Conservation (phyloP, 2,329 filamentous ascomycete species). For the Aspergillus sp. region DNA sequence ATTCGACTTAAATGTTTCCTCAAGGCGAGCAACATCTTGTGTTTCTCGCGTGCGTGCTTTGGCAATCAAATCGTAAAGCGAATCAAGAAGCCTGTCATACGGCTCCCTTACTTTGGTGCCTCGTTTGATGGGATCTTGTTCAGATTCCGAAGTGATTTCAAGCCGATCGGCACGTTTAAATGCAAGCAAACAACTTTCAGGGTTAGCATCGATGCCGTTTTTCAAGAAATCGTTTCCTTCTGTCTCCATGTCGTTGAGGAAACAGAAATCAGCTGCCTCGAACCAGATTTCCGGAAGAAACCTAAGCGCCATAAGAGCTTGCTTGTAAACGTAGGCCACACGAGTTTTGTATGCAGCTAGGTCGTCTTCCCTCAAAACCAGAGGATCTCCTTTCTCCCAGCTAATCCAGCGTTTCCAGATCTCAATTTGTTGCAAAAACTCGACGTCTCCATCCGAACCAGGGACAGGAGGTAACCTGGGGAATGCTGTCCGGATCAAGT, state of each 20-base stretch:
- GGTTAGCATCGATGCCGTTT: slow-evolving; percentile 83
- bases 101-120: slow-evolving; percentile 77
- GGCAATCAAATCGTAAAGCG: slow-evolving; percentile 82
- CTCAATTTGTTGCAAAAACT: slow-evolving; percentile 79
- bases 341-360: slow-evolving; percentile 71
- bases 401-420: slow-evolving; percentile 92
- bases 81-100: slow-evolving; percentile 78
- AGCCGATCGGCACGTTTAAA: slow-evolving; percentile 87
- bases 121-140: slow-evolving; percentile 65
- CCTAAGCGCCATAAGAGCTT: slow-evolving; percentile 85
- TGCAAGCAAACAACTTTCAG: slow-evolving; percentile 86
- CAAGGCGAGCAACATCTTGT: slow-evolving; percentile 56
- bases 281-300: slow-evolving; percentile 98
- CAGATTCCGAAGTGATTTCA: slow-evolving; percentile 73
- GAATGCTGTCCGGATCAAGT: slow-evolving; percentile 72
- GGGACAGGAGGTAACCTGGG: slow-evolving; percentile 78
- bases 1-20: slow-evolving; percentile 51
- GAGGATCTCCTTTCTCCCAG: slow-evolving; percentile 91
- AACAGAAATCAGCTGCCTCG: slow-evolving; percentile 90
- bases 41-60: slow-evolving; percentile 67
- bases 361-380: slow-evolving; percentile 83
- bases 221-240: slow-evolving; percentile 77
- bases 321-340: slow-evolving; percentile 87
- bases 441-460: slow-evolving; percentile 82
- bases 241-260: slow-evolving; percentile 68